Evolutionary conservation across 345 rosid genomes (phyloP).

Genomic region (Gossypium sturtianum): DNA sequence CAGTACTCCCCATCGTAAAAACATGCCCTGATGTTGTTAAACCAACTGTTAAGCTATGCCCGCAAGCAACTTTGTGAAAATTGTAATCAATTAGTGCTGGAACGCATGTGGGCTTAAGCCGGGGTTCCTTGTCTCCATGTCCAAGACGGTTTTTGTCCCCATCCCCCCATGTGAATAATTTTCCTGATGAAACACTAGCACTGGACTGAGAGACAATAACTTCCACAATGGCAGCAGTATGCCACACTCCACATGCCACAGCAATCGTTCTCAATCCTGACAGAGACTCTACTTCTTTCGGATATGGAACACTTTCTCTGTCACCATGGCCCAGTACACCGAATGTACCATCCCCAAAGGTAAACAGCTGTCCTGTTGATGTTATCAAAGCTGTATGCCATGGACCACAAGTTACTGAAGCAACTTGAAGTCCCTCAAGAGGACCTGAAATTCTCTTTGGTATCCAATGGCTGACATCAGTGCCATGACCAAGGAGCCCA

Average conservation of each 20-base stretch:
- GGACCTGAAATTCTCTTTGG: conserved; percentile 94
- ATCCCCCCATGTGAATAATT: conserved; percentile 97
- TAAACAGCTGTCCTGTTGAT: conserved; percentile 80
- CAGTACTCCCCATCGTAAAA: conserved; percentile 90
- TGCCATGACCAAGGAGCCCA: conserved; percentile 93
- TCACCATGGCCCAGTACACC: conserved; percentile 95
- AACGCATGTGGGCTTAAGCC: conserved; percentile 88
- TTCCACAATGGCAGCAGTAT: conserved; percentile 94
- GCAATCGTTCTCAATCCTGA: conserved; percentile 78
- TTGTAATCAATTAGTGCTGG: conserved; percentile 75
- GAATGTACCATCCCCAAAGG: conserved; percentile 96
- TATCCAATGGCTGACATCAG: conserved; percentile 91
- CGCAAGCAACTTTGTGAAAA: conserved; percentile 84
- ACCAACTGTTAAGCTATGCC: conserved; percentile 90
- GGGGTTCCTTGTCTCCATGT: conserved; percentile 92
- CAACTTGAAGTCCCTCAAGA: conserved; percentile 86
- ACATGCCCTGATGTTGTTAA: conserved; percentile 75
- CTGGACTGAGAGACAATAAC: conserved; percentile 81
- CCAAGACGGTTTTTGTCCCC: conserved; percentile 96
- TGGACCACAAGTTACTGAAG: conserved; percentile 90
- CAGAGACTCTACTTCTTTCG: conserved; percentile 86
- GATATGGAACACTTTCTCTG: conserved; percentile 55
- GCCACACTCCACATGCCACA: conserved; percentile 97
- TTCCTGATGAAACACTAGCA: conserved; percentile 74
- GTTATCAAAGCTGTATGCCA: conserved; percentile 98